Percentiles rank a stretch among this genome's conserved stretches.
Evolutionary conservation across 495 filamentous ascomycete species (phyloP).

Genomic region (Trichoderma virens): DNA sequence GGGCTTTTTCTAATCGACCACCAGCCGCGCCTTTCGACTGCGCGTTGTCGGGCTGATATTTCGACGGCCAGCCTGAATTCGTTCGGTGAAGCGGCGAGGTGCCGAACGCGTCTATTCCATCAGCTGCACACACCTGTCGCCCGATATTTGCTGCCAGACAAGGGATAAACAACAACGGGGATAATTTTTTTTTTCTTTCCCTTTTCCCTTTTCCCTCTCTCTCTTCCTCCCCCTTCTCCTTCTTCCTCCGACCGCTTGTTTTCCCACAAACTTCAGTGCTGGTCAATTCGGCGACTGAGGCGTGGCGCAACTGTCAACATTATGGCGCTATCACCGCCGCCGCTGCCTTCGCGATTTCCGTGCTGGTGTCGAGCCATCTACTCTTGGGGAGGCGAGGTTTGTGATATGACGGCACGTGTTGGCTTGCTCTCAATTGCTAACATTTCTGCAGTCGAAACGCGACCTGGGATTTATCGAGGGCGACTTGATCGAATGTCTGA

Average conservation of each 20-base stretch:
- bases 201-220: neutral
- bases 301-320: slow-evolving; percentile 13
- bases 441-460: slow-evolving; percentile 57
- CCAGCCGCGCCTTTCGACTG: neutral
- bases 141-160: neutral
- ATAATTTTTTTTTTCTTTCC: neutral
- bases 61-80: neutral
- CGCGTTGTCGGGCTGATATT: neutral
- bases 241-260: neutral
- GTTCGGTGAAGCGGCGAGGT: neutral
- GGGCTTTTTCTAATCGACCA: neutral
- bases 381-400: slow-evolving; percentile 90
- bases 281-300: neutral
- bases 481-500: slow-evolving; percentile 94
- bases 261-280: neutral
- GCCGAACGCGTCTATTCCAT: neutral
- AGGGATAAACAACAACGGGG: slow-evolving; percentile 4
- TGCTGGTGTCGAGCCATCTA: slow-evolving; percentile 95
- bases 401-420: slow-evolving; percentile 18
- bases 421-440: slow-evolving; percentile 15
- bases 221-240: neutral
- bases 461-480: slow-evolving; percentile 96
- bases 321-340: slow-evolving; percentile 51
- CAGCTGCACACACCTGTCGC: slow-evolving; percentile 3
- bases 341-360: slow-evolving; percentile 76